Evolutionary conservation across 2,329 filamentous ascomycete species (phyloP), one percentile per base, ranked within the genome.

Genomic region (Exophiala dermatitidis): DNA sequence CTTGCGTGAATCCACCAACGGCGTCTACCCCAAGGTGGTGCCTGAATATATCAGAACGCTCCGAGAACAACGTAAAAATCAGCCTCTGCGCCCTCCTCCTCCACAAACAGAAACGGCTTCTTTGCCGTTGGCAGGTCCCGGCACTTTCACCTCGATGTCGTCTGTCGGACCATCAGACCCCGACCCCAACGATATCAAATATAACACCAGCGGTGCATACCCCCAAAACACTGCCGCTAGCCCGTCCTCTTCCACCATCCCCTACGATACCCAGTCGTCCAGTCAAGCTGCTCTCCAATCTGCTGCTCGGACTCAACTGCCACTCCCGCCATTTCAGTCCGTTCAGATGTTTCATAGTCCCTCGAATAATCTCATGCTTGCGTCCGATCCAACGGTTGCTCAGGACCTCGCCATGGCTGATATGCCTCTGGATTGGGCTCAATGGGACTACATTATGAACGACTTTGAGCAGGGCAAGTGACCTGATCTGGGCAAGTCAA

Each of bases 381-480:
- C 57, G 9, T 50, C 56, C 5, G 53, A 58, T 31, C 57, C 57
- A 2, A 54, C 46, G 9, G 28, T 60, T 10, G 53, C 38, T 9
- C 41, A 62, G 34, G 57, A 59, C 28, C 49, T 58, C 31, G 58
- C 48, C 10, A 48, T 55, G 30, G 49, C 52, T 3, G 52, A 57
- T 43, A 46, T 51, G 36, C 52, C 52, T 6, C 61, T 63, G 59
- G 60, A 63, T 46, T 63, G 62, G 62, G 53, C 48, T 26, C 59
- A 61, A 46, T 62, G 62, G 62, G 60, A 62, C 37, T 50, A 51
- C 29, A 53, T 60, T 42, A 59, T 62, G 51, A 49, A 59, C 34
- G 58, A 59, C 12, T 56, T 56, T 43, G 41, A 44, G 19, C 19
- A 19, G 2, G 19, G 19, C 19, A 19, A 19, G 19, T 19, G 19